Percentiles rank a stretch among this genome's conserved stretches.
Conservation (phyloP, 768 basidiomycete genomes). For the Podaxis sp. region DNA sequence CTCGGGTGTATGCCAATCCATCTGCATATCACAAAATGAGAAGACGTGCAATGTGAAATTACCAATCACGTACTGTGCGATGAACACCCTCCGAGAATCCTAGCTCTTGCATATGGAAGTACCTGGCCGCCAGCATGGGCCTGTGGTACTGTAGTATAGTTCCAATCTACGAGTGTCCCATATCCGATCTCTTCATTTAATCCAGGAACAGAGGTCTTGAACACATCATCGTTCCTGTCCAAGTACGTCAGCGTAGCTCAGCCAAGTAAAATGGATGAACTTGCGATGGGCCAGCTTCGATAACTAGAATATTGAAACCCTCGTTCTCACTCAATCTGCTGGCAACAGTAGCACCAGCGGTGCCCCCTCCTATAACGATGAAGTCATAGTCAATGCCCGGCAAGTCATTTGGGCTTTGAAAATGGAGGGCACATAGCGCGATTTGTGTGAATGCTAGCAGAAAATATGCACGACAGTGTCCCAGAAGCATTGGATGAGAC, state of each 20-base stretch:
- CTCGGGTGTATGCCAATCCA: not conserved
- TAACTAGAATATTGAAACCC: constrained; percentile 11
- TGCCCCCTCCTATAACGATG: constrained; percentile 12
- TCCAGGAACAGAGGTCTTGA: not conserved
- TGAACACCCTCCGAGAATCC: not conserved
- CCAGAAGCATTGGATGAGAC: not conserved
- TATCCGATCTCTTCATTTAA: not conserved
- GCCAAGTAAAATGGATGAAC: not conserved
- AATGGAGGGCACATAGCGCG: not conserved
- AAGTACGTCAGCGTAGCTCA: not conserved
- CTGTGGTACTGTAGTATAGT: not conserved
- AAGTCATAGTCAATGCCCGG: constrained; percentile 10
- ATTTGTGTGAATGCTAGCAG: not conserved
- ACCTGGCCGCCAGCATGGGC: not conserved
- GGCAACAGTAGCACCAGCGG: constrained; percentile 11
- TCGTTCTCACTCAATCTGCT: constrained; percentile 5
- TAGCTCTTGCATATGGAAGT: not conserved
- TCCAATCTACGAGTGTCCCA: not conserved
- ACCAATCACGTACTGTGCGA: not conserved
- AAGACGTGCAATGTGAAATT: not conserved
- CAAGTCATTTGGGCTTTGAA: not conserved
- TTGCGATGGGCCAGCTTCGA: constrained; percentile 13
- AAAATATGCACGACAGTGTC: not conserved
- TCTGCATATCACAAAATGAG: not conserved
- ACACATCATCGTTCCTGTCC: not conserved